Evolutionary conservation across 2,329 filamentous ascomycete genomes (phyloP), one percentile per base, ranked within the genome.

Genomic region (Fusarium annulatum): DNA sequence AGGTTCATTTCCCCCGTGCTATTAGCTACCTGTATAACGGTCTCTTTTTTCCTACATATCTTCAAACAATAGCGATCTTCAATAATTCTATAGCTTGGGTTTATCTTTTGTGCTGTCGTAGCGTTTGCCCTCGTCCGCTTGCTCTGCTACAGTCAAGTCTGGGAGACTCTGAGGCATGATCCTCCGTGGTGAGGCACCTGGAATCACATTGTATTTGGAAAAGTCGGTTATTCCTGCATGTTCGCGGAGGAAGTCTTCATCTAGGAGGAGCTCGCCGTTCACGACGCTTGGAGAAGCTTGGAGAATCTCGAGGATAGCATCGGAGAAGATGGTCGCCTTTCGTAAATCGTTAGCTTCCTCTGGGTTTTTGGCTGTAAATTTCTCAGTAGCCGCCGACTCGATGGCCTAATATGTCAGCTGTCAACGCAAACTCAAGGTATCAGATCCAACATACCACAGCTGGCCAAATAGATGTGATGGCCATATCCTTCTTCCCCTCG

Each of bases 401-500:
- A 96, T 93, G 6, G 91, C 88, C 80, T 81, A n/a, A 15, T 56
- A 26, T 45, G 58, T 69, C 18, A 71, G 52, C 9, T n/a, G 36
- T 38, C 9, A 42, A n/a, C n/a, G 19, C 18, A 11, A 28, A 21
- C 18, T 36, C 15, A 30, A 14, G 19, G 11, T 19, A 3, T 18
- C 16, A 5, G 48, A 11, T 21, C 19, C 26, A 9, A 51, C 90
- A 75, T 82, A 93, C 92, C 36, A 87, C 88, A 8, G 94, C 94
- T 16, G 94, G 94, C 94, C 94, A 97, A 9, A 97, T 88, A 73
- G 92, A 93, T 0, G 92, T 94, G 62, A 96, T 91, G 16, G 93
- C 92, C 93, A 96, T 94, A 10, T 89, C 85, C 0, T 78, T 82
- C 74, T 88, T 86, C 0, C 88, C 90, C 74, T 95, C 87, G 38